Conservation (phyloP, 2,329 filamentous ascomycete species). For the Aureobasidium leucospermi region DNA sequence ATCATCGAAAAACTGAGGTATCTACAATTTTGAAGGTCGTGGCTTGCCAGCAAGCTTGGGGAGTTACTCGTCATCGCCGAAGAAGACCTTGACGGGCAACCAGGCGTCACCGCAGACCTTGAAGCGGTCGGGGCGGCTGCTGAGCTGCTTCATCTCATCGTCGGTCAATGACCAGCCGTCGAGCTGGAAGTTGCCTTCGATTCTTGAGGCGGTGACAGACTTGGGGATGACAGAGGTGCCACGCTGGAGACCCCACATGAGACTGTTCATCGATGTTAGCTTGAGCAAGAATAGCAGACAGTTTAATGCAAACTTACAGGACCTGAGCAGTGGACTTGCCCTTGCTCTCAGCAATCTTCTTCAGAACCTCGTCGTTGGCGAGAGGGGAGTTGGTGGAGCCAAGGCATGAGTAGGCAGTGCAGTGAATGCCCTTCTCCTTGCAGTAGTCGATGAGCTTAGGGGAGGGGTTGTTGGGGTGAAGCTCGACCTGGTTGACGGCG, state of each 20-base stretch:
- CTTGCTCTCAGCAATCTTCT: conserved; percentile 48
- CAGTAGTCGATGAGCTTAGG: conserved; percentile 47
- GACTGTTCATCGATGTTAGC: conserved; percentile 16
- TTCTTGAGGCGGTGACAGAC: conserved; percentile 65
- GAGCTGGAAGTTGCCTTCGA: conserved; percentile 62
- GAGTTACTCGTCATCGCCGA: conserved; percentile 67
- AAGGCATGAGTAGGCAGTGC: conserved; percentile 67
- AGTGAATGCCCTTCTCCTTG: conserved; percentile 66
- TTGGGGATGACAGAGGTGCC: conserved; percentile 83
- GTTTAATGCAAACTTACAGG: conserved; percentile 31
- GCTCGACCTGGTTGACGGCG: conserved; percentile 75
- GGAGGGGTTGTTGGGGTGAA: conserved; percentile 75
- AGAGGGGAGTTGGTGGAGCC: conserved; percentile 57
- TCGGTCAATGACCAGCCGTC: conserved; percentile 66
- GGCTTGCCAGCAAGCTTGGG: conserved; percentile 11
- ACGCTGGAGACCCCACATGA: conserved; percentile 74
- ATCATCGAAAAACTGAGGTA: not conserved
- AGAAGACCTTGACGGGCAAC: conserved; percentile 73
- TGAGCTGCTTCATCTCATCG: conserved; percentile 64
- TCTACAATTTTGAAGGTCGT: not conserved
- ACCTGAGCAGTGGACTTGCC: conserved; percentile 68
- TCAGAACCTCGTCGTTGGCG: conserved; percentile 58
- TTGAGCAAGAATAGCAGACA: not conserved
- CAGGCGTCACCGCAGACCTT: conserved; percentile 73
- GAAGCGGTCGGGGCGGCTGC: conserved; percentile 64